These are phyloP conservation scores for Lactarius sp. DNA, from an alignment of 768 basidiomycete species.

Conservation along the genomic window DNA sequence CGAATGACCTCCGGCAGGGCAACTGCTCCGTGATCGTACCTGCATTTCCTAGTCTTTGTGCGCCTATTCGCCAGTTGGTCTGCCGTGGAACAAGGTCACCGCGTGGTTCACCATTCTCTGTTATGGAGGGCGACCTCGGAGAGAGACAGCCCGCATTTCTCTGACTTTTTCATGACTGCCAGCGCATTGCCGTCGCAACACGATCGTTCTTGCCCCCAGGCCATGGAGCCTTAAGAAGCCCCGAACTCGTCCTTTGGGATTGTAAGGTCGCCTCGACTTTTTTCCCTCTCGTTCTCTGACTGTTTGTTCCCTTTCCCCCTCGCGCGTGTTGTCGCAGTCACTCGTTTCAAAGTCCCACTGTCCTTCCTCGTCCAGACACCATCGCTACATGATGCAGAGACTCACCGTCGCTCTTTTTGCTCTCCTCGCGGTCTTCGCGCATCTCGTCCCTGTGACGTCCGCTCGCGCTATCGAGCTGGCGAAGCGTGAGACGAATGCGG, in stretches of 20 bases:
- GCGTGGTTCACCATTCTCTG: background rate
- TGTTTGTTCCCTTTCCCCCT: background rate
- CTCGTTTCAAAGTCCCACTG: background rate
- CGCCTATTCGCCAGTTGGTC: background rate
- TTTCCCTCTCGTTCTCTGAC: background rate
- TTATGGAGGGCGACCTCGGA: background rate
- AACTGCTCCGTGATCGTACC: background rate
- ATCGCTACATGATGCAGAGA: conserved; percentile 1
- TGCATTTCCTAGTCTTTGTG: background rate
- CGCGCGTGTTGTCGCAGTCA: background rate
- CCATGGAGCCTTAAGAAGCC: background rate
- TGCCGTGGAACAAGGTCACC: background rate
- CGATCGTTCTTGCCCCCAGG: background rate
- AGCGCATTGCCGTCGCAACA: background rate
- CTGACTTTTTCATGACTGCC: background rate
- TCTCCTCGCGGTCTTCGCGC: conserved; percentile 3
- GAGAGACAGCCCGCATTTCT: background rate
- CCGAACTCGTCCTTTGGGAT: background rate
- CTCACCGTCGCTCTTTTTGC: conserved; percentile 5
- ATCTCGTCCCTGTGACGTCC: background rate
- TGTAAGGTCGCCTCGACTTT: too few species aligned
- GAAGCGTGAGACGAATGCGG: conserved; percentile 3
- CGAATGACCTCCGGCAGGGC: background rate
- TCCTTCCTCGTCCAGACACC: background rate
- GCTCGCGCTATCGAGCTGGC: background rate